Base-by-base conservation (phyloP, 2,329 filamentous ascomycete genomes). In the Fusarium chuoi region DNA sequence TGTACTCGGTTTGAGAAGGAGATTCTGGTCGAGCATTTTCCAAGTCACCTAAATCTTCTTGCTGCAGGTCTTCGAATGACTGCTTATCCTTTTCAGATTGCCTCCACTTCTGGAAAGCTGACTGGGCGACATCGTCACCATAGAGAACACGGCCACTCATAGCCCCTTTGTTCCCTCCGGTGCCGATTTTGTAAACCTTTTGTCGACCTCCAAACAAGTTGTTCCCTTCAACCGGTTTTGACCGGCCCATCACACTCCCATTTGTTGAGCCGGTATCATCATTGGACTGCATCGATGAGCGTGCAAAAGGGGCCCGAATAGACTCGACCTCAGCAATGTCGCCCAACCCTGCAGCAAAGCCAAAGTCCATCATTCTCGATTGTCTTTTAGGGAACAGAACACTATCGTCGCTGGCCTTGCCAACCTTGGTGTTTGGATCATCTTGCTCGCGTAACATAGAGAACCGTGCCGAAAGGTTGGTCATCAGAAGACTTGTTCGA, bases 381-480 rank as follows among this genome's bases (percentile, higher is more conserved):
- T 93, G 92, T 61, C 94, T 89, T 78, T 94, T 95, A 7, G 93
- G 93, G 72, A 91, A 93, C 26, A 98, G 84, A 7, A 98, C 95
- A 75, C 95, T 98, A 82, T 98, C 96, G 80, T 98, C 96, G 82
- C 93, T 96, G 22, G 96, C 96, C 82, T 98, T 98, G 65, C 96
- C 96, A 38, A 98, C 88, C 81, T 95, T 93, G 5, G 94, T 96
- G 71, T 87, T 92, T 3, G 96, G 96, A 78, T 98, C 95, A 81
- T 98, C 95, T 81, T 98, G 96, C 82, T 98, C 96, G 78, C 94
- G 88, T 38, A 98, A 86, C 96, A 98, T 98, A 76, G 96, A 98
- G 82, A 99, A 99, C 12, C 96, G 91, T 18, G 95, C 94, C 1
- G 96, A 98, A 9, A 99, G 88, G 46, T 95, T 96, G 1, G 94